Percentiles rank a stretch among this genome's conserved stretches.
Conservation (phyloP, 192 early-diverging fungal genomes). For the Umbelopsis vinacea region DNA sequence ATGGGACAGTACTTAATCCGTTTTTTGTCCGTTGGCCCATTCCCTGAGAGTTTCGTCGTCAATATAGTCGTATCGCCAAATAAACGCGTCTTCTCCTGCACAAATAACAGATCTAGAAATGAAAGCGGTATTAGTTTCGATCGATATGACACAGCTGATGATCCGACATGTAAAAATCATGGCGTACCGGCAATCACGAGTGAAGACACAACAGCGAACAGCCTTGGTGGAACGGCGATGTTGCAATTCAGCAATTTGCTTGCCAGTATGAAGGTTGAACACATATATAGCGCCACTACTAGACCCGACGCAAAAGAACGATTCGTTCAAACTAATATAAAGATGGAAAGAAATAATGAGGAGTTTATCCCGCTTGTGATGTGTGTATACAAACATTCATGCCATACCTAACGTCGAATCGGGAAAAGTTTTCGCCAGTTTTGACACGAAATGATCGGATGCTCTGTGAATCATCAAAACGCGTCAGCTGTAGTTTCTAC, state of each 20-base stretch:
- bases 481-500: neutral
- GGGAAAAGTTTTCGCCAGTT: constrained; percentile 46
- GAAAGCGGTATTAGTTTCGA: neutral
- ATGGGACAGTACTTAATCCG: neutral
- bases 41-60: constrained; percentile 72
- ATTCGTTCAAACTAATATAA: constrained; percentile 62
- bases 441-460: constrained; percentile 46
- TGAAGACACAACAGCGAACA: constrained; percentile 79
- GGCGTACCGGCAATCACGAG: constrained; percentile 70
- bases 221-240: constrained; percentile 82
- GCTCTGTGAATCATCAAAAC: constrained; percentile 22
- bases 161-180: neutral
- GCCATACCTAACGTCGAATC: constrained; percentile 61
- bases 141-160: neutral
- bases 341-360: neutral
- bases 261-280: constrained; percentile 72
- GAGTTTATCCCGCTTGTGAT: neutral
- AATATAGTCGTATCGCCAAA: constrained; percentile 86
- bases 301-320: constrained; percentile 76
- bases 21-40: constrained; percentile 63
- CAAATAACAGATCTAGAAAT: constrained; percentile 64
- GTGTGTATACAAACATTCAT: neutral
- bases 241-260: constrained; percentile 60
- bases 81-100: constrained; percentile 76
- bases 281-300: constrained; percentile 72